A percentile compares a stretch with the other conserved stretches of the same genome.
phyloP scores from a whole-genome alignment of 371 early-diverging fungal species.

The Mucor saturninus region DNA sequence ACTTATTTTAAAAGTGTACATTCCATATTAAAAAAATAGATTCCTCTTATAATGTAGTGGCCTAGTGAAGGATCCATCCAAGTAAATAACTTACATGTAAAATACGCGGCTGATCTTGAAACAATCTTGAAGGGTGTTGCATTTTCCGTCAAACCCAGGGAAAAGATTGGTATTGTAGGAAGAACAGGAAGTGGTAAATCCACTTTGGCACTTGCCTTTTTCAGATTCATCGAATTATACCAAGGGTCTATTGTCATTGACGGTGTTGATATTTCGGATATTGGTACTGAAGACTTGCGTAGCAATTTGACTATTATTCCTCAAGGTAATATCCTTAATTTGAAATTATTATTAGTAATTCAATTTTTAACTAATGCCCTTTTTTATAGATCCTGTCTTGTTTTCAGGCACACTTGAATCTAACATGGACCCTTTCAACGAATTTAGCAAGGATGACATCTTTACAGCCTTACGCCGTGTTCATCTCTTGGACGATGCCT shows the following conservation, averaged over 20 bases:
- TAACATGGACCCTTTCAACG: slow-evolving; percentile 71
- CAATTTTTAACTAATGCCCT: neutral
- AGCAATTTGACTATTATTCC: slow-evolving; percentile 76
- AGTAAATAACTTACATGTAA: slow-evolving; percentile 58
- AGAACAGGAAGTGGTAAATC: too few relatives aligned
- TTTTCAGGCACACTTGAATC: slow-evolving; percentile 69
- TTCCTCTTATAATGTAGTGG: slow-evolving; percentile 45
- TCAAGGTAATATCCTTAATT: slow-evolving; percentile 38
- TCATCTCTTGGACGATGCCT: slow-evolving; percentile 42
- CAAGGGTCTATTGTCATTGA: slow-evolving; percentile 76
- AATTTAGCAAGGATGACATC: slow-evolving; percentile 63
- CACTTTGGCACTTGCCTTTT: slow-evolving; percentile 49
- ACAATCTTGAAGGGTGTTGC: slow-evolving; percentile 63
- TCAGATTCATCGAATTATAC: slow-evolving; percentile 73
- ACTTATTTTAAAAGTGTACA: too few relatives aligned
- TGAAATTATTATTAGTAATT: neutral
- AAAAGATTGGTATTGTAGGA: slow-evolving; percentile 29
- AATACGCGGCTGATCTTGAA: slow-evolving; percentile 64
- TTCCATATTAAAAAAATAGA: neutral
- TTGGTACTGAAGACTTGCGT: slow-evolving; percentile 75
- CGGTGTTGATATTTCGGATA: slow-evolving; percentile 70
- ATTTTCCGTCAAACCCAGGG: slow-evolving; percentile 51
- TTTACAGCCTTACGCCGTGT: slow-evolving; percentile 68
- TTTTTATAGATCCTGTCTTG: slow-evolving; percentile 57
- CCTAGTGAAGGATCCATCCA: slow-evolving; percentile 67